Evolutionary conservation across 352 stramenopile species (phyloP).

Genomic region (Phytophthora hibernalis): DNA sequence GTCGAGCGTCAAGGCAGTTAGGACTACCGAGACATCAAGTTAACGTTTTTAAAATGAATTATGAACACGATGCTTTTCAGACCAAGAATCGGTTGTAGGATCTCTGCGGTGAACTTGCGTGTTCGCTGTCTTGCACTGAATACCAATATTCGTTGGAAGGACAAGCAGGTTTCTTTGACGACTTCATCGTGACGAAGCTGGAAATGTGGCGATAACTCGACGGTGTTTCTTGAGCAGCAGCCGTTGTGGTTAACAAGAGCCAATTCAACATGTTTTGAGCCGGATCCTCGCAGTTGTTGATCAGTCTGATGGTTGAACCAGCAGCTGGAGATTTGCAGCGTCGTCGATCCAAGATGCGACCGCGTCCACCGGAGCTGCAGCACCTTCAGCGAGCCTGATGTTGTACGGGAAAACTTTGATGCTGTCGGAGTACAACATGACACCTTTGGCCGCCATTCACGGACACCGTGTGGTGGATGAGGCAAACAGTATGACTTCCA

Average conservation of each 20-base stretch:
- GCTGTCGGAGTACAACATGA: neutral
- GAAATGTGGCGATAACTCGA: conserved; percentile 6
- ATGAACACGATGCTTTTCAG: conserved; percentile 10
- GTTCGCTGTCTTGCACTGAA: too few species aligned
- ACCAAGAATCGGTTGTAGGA: too few species aligned
- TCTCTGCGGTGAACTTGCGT: too few species aligned
- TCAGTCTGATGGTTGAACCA: neutral
- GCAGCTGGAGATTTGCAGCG: conserved; percentile 20
- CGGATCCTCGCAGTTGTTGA: neutral
- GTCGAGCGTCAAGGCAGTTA: conserved; percentile 12
- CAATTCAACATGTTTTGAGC: neutral
- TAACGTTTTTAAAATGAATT: conserved; percentile 19
- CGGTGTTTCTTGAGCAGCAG: conserved; percentile 12
- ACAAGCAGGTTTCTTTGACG: too few species aligned
- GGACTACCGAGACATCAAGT: neutral
- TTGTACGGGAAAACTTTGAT: conserved; percentile 20
- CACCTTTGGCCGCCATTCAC: conserved; percentile 21
- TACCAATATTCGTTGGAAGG: too few species aligned
- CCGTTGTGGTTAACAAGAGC: conserved; percentile 1
- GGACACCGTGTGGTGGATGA: conserved; percentile 21
- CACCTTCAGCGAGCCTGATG: conserved; percentile 25
- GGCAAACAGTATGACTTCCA: neutral
- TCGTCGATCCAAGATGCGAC: neutral
- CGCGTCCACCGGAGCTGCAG: conserved; percentile 4
- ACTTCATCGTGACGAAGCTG: neutral